These are phyloP conservation scores for Mytilinidion resinicola DNA, from an alignment of 495 filamentous ascomycete genomes.

Conservation along the genomic window DNA sequence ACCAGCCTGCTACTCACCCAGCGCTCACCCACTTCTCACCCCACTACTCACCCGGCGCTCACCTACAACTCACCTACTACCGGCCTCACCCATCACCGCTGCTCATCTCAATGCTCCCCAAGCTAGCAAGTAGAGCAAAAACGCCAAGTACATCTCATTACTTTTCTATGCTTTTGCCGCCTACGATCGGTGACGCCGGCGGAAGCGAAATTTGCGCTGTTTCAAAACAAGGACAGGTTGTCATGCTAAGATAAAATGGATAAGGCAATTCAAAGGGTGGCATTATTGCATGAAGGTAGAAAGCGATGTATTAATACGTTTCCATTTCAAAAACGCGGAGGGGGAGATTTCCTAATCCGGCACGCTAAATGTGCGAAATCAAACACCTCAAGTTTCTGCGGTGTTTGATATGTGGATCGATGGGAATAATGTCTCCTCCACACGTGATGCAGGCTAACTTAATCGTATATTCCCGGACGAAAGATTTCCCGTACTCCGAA, in stretches of 20 bases:
- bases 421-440: no score
- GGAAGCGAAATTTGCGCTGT: slow-evolving; percentile 1
- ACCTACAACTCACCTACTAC: no score
- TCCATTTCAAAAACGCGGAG: neutral
- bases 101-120: no score
- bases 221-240: neutral
- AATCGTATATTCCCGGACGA: no score
- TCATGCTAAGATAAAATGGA: slow-evolving; percentile 1
- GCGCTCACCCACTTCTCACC: no score
- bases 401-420: neutral
- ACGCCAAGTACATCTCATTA: neutral
- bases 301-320: slow-evolving; percentile 2
- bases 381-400: neutral
- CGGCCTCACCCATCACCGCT: no score
- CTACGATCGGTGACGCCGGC: neutral
- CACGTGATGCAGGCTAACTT: no score
- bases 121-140: neutral
- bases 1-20: no score
- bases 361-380: neutral
- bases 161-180: neutral
- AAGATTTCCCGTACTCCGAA: no score
- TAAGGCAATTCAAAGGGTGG: neutral
- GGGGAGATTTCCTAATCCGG: neutral
- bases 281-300: neutral
- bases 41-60: no score